Evolutionary conservation across 441 rosid genomes (phyloP).

Genomic region (Erysimum cheiri): DNA sequence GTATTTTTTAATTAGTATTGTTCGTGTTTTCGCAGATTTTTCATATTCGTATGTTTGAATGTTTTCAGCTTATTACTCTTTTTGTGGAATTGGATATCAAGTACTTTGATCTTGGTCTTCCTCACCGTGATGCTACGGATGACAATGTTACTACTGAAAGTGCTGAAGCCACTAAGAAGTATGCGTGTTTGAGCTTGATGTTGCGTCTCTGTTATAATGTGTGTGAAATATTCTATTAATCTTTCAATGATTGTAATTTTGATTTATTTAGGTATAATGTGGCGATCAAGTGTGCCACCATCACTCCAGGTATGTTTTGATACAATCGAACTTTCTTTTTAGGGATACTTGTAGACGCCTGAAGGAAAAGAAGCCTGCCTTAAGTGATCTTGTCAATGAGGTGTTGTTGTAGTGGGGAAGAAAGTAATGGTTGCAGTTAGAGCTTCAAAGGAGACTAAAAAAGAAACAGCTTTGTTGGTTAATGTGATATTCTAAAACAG

Average conservation of each 20-base stretch:
- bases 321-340: too few species aligned
- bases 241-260: too few species aligned
- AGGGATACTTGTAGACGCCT: too few species aligned
- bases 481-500: slow-evolving; percentile 46
- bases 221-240: too few species aligned
- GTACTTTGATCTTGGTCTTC: slow-evolving; percentile 95
- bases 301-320: slow-evolving; percentile 77
- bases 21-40: not conserved
- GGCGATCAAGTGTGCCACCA: slow-evolving; percentile 97
- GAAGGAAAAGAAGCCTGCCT: too few species aligned
- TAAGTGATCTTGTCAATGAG: too few species aligned
- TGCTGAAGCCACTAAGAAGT: slow-evolving; percentile 88
- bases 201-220: too few species aligned
- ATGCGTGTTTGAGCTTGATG: slow-evolving; percentile 1
- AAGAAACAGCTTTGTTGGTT: too few species aligned
- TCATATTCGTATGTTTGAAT: not conserved
- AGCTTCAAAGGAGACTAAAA: too few species aligned
- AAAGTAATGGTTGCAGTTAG: too few species aligned
- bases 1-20: not conserved
- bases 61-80: slow-evolving; percentile 79
- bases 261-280: slow-evolving; percentile 76
- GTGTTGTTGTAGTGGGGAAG: too few species aligned
- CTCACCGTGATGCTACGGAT: slow-evolving; percentile 89
- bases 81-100: slow-evolving; percentile 94
- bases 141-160: slow-evolving; percentile 92